Conservation (phyloP, 2,329 filamentous ascomycete genomes). For the Dothistroma pini region DNA sequence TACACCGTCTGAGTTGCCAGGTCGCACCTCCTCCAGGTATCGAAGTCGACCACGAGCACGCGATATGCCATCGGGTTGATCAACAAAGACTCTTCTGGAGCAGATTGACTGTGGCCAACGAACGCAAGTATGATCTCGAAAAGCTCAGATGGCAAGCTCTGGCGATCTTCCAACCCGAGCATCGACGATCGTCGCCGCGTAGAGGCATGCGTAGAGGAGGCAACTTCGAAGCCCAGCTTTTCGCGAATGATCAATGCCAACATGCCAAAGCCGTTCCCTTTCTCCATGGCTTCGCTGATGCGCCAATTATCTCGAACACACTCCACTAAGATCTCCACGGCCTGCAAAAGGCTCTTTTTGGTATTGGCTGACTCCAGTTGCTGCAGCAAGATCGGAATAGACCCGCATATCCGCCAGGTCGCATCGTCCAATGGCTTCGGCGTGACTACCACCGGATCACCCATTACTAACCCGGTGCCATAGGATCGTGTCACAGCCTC, state of each 20-base stretch:
- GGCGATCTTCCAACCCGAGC: slow-evolving; percentile 44
- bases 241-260: slow-evolving; percentile 77
- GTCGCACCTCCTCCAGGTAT: slow-evolving; percentile 83
- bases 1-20: slow-evolving; percentile 78
- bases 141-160: slow-evolving; percentile 55
- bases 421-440: slow-evolving; percentile 88
- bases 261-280: slow-evolving; percentile 89
- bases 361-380: slow-evolving; percentile 73
- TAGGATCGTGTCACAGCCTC: slow-evolving; percentile 79
- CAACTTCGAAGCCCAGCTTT: slow-evolving; percentile 62
- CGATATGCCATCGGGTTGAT: slow-evolving; percentile 94
- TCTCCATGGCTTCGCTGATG: slow-evolving; percentile 97
- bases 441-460: slow-evolving; percentile 73
- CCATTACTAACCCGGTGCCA: slow-evolving; percentile 77
- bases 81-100: slow-evolving; percentile 83
- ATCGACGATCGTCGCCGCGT: slow-evolving; percentile 21
- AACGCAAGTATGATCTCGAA: slow-evolving; percentile 77
- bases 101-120: slow-evolving; percentile 78
- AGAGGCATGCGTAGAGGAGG: slow-evolving; percentile 22
- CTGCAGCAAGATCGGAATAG: slow-evolving; percentile 78
- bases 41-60: slow-evolving; percentile 84
- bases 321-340: slow-evolving; percentile 79
- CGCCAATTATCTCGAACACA: slow-evolving; percentile 90
- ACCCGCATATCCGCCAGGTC: slow-evolving; percentile 89
- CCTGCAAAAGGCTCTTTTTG: slow-evolving; percentile 66